A percentile compares a stretch with the other conserved stretches of the same genome.
Evolutionary conservation across 345 rosid species (phyloP).

Genomic region (Linum trigynum): DNA sequence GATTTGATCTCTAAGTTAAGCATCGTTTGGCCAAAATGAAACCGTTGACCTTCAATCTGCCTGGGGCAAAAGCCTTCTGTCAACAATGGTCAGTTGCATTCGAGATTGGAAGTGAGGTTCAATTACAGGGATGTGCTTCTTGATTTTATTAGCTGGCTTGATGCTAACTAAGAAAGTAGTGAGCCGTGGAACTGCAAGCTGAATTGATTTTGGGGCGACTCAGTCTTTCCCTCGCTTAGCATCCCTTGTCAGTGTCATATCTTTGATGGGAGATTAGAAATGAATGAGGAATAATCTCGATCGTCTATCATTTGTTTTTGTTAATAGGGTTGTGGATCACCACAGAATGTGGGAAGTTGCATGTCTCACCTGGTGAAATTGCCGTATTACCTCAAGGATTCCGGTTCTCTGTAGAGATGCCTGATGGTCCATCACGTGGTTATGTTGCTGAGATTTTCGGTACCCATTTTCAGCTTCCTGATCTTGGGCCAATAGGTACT

Average conservation of each 20-base stretch:
- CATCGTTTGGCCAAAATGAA: too few species aligned
- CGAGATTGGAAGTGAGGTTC: too few species aligned
- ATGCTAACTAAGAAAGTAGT: too few species aligned
- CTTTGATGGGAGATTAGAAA: background rate
- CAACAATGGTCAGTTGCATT: too few species aligned
- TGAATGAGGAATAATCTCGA: background rate
- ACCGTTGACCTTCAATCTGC: too few species aligned
- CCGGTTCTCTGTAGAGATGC: slow-evolving; percentile 58
- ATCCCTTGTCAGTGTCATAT: background rate
- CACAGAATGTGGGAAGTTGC: slow-evolving; percentile 81
- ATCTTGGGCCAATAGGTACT: slow-evolving; percentile 94
- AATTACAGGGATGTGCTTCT: too few species aligned
- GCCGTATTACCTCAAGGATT: slow-evolving; percentile 86
- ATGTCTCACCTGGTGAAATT: slow-evolving; percentile 82
- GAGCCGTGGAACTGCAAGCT: too few species aligned
- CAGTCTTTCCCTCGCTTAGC: too few species aligned
- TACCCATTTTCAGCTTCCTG: slow-evolving; percentile 93
- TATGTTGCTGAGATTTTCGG: slow-evolving; percentile 90
- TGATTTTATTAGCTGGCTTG: too few species aligned
- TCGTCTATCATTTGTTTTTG: slow-evolving; percentile 6
- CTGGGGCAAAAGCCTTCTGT: too few species aligned
- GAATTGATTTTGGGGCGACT: too few species aligned
- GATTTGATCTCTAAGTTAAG: too few species aligned
- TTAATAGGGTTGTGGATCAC: slow-evolving; percentile 73
- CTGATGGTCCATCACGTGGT: slow-evolving; percentile 89